Conservation (phyloP, 2,329 filamentous ascomycete genomes). For the Ceratocystis variospora region DNA sequence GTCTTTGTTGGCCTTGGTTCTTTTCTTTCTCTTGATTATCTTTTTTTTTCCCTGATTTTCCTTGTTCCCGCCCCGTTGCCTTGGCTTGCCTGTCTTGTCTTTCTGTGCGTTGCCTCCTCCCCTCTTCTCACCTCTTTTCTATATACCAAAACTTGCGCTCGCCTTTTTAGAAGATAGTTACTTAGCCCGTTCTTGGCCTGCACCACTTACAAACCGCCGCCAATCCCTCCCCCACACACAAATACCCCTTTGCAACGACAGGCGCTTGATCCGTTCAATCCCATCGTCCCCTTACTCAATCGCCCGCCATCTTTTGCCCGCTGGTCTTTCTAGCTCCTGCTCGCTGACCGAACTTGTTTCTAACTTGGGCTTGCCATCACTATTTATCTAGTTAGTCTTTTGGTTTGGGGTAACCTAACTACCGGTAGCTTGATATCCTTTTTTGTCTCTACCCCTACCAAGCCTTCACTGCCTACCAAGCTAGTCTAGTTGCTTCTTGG, state of each 20-base stretch:
- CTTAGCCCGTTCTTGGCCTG: not conserved
- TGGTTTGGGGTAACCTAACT: not conserved
- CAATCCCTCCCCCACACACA: not conserved
- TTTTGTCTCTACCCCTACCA: not conserved
- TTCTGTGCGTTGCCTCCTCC: not conserved
- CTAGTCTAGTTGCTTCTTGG: not conserved
- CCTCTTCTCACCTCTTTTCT: not conserved
- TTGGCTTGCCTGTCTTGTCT: not conserved
- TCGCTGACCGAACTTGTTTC: not conserved
- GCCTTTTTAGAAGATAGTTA: not conserved
- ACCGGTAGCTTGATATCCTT: slow-evolving; percentile 2
- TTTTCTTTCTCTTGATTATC: not conserved
- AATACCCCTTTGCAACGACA: no score
- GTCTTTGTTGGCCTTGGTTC: slow-evolving; percentile 6
- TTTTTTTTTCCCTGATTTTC: not conserved
- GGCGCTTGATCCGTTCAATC: not conserved
- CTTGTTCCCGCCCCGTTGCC: not conserved
- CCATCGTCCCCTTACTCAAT: not conserved
- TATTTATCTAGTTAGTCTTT: not conserved
- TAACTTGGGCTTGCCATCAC: not conserved
- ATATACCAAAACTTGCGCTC: not conserved
- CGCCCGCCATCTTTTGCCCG: not conserved
- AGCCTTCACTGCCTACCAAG: slow-evolving; percentile 1
- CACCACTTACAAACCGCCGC: not conserved
- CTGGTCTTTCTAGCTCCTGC: not conserved